phyloP scores from a whole-genome alignment of 495 filamentous ascomycete genomes.

The Pyrenula massariospora region DNA sequence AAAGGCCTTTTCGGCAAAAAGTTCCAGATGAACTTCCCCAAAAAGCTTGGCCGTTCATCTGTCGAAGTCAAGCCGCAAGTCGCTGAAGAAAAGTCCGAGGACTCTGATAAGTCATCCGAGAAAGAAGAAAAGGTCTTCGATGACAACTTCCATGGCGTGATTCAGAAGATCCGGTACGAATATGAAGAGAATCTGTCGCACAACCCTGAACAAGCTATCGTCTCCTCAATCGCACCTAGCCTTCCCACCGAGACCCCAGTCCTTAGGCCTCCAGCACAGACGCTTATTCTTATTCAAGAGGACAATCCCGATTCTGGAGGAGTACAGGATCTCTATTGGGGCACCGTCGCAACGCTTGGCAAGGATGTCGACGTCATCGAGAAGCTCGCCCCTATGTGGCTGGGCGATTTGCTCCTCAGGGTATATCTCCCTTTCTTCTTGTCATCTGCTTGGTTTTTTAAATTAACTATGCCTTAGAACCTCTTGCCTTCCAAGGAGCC shows the following conservation, averaged over 20 bases:
- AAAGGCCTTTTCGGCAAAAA: conserved; percentile 70
- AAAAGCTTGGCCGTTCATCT: conserved; percentile 71
- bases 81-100: conserved; percentile 72
- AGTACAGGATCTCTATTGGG: conserved; percentile 82
- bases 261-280: conserved; percentile 64
- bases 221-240: conserved; percentile 63
- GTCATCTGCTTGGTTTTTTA: neutral
- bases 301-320: conserved; percentile 80
- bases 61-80: conserved; percentile 64
- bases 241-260: conserved; percentile 75
- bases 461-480: conserved; percentile 43
- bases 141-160: conserved; percentile 67
- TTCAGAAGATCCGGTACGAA: conserved; percentile 64
- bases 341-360: conserved; percentile 67
- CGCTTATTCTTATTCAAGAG: conserved; percentile 88
- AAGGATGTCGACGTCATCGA: conserved; percentile 75
- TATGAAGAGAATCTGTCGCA: conserved; percentile 62
- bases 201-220: conserved; percentile 39
- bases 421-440: conserved; percentile 24
- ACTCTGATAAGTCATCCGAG: conserved; percentile 52
- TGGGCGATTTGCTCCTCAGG: conserved; percentile 77
- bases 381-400: conserved; percentile 75
- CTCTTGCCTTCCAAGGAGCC: conserved; percentile 79
- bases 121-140: conserved; percentile 71
- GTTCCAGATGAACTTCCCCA: conserved; percentile 77